phyloP scores from a whole-genome alignment of 139 green algal genomes.

The Chlorokybus atmophyticus region DNA sequence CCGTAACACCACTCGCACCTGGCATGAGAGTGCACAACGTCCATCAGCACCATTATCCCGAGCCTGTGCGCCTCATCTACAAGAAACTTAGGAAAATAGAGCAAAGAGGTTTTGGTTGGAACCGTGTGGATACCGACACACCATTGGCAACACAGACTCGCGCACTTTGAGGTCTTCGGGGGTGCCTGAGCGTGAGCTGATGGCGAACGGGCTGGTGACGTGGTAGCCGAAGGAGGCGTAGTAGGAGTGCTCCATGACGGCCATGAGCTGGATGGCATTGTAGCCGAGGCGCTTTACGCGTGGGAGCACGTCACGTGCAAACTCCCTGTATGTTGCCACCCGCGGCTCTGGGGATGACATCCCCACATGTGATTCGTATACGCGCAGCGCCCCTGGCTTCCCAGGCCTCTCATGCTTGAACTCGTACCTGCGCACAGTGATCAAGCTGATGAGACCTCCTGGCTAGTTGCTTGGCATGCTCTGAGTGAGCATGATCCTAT shows the following conservation, averaged over 20 bases:
- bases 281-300: slow-evolving; percentile 66
- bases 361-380: slow-evolving; percentile 95
- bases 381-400: slow-evolving; percentile 43
- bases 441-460: too few relatives aligned
- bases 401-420: slow-evolving; percentile 42
- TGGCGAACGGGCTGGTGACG: slow-evolving; percentile 84
- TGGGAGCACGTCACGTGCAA: slow-evolving; percentile 71
- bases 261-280: slow-evolving; percentile 69
- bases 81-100: slow-evolving; percentile 12
- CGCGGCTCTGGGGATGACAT: slow-evolving; percentile 54
- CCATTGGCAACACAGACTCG: too few relatives aligned
- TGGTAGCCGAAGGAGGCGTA: slow-evolving; percentile 90
- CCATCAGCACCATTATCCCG: slow-evolving; percentile 79
- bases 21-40: slow-evolving; percentile 86
- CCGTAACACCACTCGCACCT: slow-evolving; percentile 4
- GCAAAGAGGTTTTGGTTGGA: background rate
- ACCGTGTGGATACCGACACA: background rate
- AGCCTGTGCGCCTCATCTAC: slow-evolving; percentile 77
- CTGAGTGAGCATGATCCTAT: too few relatives aligned
- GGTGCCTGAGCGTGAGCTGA: slow-evolving; percentile 54
- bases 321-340: slow-evolving; percentile 70
- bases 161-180: slow-evolving; percentile 74
- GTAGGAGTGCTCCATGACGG: slow-evolving; percentile 85
- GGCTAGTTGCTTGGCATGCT: too few relatives aligned
- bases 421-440: slow-evolving; percentile 19